Base-by-base conservation (phyloP, 2,329 filamentous ascomycete species). In the Sarocladium brachiariae region DNA sequence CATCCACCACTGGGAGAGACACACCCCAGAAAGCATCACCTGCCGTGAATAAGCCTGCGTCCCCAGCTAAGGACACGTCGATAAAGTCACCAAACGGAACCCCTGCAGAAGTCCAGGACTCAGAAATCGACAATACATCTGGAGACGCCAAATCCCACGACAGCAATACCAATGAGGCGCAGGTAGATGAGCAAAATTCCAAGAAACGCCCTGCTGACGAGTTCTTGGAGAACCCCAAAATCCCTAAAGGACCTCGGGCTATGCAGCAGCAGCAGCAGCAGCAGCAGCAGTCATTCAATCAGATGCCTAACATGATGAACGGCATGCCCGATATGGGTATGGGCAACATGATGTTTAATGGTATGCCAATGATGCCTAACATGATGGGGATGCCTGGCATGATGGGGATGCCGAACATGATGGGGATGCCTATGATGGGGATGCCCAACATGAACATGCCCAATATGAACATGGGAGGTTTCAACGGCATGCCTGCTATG, bases 161-260 rank as follows among this genome's bases (percentile, higher is more conserved):
- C 10, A 46, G 59, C 41, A 75, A 73, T 52, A 59, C 66, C 10
- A 65, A 69, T 45, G 68, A 66, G 30, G 70, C 66, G 55, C 55
- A 71, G 38, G 51, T 57, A 4, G 61, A 66, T 23, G 62, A 65
- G 23, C 54, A 51, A 49, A 69, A 68, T 52, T 71, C 80, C 23
- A 93, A 87, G 70, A 99, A 97, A 71, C 83, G 93, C 19, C 79
- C 86, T 10, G 89, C 90, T 13, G 89, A 92, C 31, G 85, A 90
- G 49, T 75, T 75, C 27, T 70, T 78, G 6, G 80, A 83, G 58
- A 83, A 85, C 57, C 78, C 79, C 35, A 80, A 78, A 61, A 79
- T 84, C 35, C 79, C 81, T 41, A 85, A 84, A 58, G 81, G 74
- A 0, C 82, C 81, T 2, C 82, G 81, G 63, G 81, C 77, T 33